Evolutionary conservation across 163 green algal genomes (phyloP), one percentile per base, ranked within the genome.

Genomic region (Volvox carteri): DNA sequence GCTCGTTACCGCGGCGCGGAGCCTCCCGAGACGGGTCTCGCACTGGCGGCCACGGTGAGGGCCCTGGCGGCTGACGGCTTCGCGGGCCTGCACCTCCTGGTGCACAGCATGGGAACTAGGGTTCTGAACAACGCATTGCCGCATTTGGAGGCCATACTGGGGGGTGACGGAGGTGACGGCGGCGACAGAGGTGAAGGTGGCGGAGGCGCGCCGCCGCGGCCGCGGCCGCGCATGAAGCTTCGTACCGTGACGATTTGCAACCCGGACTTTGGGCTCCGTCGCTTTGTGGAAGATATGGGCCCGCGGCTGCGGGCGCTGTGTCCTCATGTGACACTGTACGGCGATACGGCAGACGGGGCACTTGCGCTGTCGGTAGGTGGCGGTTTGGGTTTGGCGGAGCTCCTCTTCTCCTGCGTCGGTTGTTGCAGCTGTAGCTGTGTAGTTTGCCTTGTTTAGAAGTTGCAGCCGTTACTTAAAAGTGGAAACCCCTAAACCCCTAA

Each of bases 261-360:
- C 79, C 90, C 90, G 14, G 90, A 93, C 48, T 89, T 85, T 67
- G 78, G 70, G 68, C 48, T 91, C n/a, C 7, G 46, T 19, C 41
- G 41, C 23, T 93, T 93, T 74, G 56, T 83, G 35, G 41, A 60
- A 30, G 68, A 88, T 18, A 67, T 75, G 33, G 90, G 77, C 18
- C 72, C 52, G 14, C 37, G 67, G n/a, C 86, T 93, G 86, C 58
- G 90, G 37, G 76, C 86, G 42, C 62, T 93, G 23, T 91, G 90
- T 72, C 84, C 85, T 14, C 28, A 91, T 18, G 86, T 93, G 33
- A 93, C 90, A 4, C 25, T 93, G 19, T 93, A 93, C 56, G 90
- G 90, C 58, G 90, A 93, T 42, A 76, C 50, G 0, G 86, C 84
- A 8, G 90, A 93, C 54, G 60, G 46, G 8, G 90, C 86, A 30